Percentiles rank a stretch among this genome's conserved stretches.
These are phyloP conservation scores for Bombardia bombarda DNA, from an alignment of 495 filamentous ascomycete genomes.

Conservation along the genomic window DNA sequence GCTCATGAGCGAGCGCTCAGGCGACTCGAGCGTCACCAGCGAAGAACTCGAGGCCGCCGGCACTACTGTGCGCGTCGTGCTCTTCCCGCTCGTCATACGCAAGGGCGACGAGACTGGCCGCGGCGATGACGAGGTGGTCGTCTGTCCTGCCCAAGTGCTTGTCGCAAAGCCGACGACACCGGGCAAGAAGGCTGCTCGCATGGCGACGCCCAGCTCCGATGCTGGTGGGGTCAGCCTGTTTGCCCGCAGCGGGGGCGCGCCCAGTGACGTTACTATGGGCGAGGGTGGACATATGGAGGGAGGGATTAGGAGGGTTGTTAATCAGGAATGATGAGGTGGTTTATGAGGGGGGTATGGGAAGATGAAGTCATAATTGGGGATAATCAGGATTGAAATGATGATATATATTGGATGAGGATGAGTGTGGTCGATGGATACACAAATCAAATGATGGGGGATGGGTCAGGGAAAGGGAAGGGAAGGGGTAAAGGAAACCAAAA, in stretches of 20 bases:
- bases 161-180: conserved; percentile 33
- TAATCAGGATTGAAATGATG: no score
- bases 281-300: background rate
- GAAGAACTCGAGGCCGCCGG: conserved; percentile 66
- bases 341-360: no score
- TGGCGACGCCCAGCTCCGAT: conserved; percentile 19
- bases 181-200: conserved; percentile 8
- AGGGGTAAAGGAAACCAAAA: no score
- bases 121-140: conserved; percentile 84
- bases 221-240: conserved; percentile 18
- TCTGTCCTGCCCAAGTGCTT: conserved; percentile 88
- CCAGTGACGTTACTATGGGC: background rate
- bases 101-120: conserved; percentile 82
- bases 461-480: no score
- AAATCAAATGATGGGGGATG: no score
- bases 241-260: conserved; percentile 1
- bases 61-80: conserved; percentile 78
- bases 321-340: background rate
- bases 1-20: conserved; percentile 87
- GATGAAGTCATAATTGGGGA: no score
- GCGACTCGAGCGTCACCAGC: conserved; percentile 49
- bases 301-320: background rate
- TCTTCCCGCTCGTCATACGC: conserved; percentile 92
- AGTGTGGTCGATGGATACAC: no score
- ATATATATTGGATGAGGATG: no score